Evolutionary conservation across 768 basidiomycete genomes (phyloP).

Genomic region (Lactarius trivialis): DNA sequence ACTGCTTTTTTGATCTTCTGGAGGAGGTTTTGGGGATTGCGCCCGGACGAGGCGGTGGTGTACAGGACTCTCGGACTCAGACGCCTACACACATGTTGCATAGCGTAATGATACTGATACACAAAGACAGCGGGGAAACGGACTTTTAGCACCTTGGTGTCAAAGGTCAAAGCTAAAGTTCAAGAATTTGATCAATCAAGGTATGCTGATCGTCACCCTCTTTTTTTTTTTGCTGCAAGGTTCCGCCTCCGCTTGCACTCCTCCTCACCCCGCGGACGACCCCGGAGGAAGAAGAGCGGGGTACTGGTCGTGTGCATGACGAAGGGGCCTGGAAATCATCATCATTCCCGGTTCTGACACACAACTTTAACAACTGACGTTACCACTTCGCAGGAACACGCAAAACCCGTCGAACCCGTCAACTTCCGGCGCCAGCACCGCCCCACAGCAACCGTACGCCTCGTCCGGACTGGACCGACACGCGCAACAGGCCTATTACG

Average conservation of each 20-base stretch:
- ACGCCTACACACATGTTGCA: background rate
- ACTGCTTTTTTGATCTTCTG: background rate
- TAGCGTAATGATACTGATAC: background rate
- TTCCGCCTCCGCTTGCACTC: background rate
- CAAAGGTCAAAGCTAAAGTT: conserved; percentile 78
- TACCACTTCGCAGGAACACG: conserved; percentile 4
- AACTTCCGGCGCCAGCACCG: background rate
- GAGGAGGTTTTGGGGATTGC: background rate
- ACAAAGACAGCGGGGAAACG: conserved; percentile 49
- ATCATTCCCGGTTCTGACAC: background rate
- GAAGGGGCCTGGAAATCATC: background rate
- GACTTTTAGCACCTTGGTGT: conserved; percentile 63
- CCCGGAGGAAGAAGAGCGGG: background rate
- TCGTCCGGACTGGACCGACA: conserved; percentile 16
- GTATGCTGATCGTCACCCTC: conserved; percentile 24
- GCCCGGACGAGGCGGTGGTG: no score
- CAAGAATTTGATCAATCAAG: conserved; percentile 65
- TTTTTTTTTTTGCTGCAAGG: background rate
- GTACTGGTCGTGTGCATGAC: background rate
- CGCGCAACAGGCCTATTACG: conserved; percentile 20
- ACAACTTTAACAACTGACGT: background rate
- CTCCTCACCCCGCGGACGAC: background rate
- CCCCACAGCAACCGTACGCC: background rate
- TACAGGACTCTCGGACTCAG: background rate
- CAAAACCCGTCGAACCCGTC: background rate